phyloP scores from a whole-genome alignment of 169 alveolate genomes.

The Plasmodium adleri region DNA sequence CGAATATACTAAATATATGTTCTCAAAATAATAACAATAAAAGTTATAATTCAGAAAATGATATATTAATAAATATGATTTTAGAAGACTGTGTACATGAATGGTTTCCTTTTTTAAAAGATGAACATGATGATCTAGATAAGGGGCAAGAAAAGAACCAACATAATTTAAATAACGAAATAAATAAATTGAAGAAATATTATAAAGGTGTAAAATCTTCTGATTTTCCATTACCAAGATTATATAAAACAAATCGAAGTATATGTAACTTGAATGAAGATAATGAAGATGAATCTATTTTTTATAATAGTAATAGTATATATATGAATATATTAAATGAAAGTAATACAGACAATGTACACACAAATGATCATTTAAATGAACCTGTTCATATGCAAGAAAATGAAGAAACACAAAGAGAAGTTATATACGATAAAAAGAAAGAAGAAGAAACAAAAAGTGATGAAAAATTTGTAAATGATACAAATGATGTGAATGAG shows the following conservation, averaged over 20 bases:
- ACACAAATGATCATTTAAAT: neutral
- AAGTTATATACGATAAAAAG: neutral
- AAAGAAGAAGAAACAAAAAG: neutral
- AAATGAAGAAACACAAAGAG: neutral
- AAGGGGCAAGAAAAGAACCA: neutral
- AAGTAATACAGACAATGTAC: constrained; percentile 1
- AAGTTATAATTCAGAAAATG: constrained; percentile 29
- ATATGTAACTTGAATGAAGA: constrained; percentile 58
- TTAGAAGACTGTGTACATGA: constrained; percentile 56
- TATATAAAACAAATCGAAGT: constrained; percentile 54
- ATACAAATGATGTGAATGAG: constrained; percentile 4
- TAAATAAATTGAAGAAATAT: constrained; percentile 19
- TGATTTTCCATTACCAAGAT: constrained; percentile 48
- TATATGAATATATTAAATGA: constrained; percentile 48
- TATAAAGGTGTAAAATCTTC: constrained; percentile 66
- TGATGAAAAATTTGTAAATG: neutral
- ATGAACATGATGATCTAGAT: constrained; percentile 10
- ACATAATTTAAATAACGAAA: constrained; percentile 14
- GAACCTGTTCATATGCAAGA: neutral
- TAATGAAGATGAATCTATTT: constrained; percentile 46
- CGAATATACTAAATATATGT: constrained; percentile 8
- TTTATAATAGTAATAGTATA: constrained; percentile 52
- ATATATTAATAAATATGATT: constrained; percentile 16
- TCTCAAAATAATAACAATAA: constrained; percentile 37
- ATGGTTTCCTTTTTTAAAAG: constrained; percentile 77